Base-by-base conservation (phyloP, 768 basidiomycete genomes). In the Tulasnella sp. region DNA sequence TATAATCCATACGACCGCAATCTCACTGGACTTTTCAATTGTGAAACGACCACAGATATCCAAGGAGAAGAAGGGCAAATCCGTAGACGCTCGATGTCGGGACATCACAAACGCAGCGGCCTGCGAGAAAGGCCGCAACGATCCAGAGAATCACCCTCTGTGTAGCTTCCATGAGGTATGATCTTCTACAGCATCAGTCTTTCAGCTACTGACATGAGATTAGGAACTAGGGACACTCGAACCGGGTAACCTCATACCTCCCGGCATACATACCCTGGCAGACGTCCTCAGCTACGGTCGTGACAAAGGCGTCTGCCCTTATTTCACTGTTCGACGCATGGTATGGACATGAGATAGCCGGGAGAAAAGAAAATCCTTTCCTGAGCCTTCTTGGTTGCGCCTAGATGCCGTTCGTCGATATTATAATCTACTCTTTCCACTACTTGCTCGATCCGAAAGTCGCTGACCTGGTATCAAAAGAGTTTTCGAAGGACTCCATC, bases 351-450 rank as follows among this genome's bases (percentile, higher is more conserved):
- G 7, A 58, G 15, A 56, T 54, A 25, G 52, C 42, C 38, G 17
- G 12, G 53, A 7, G 34, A 15, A 38, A n/a, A 38, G 15, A 38
- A 38, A 38, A 5, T 38, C 22, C 48, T 21, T 10, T n/a, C n/a
- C 27, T 44, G 21, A 56, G 46, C 22, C n/a, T 34, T 21, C 50
- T 48, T 24, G 30, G 21, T 17, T 27, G 7, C 15, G 38, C 22
- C 27, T 63, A 98, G 94, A 86, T 99, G 81, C 85, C 91, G 0
- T 94, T 93, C 70, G 89, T 88, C 38, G 90, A 96, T 69, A 78
- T 98, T 65, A 83, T 99, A 71, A 98, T 99, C 71, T 99, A 97
- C 69, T 99, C 96, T 19, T 99, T 98, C 72, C 96, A 99, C 70
- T 99, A 99, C 70, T 77, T 99, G 29, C 80, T 99, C 29, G 96